These are phyloP conservation scores for Kodamaea restingae DNA, from an alignment of 805 yeast genomes.

Conservation along the genomic window DNA sequence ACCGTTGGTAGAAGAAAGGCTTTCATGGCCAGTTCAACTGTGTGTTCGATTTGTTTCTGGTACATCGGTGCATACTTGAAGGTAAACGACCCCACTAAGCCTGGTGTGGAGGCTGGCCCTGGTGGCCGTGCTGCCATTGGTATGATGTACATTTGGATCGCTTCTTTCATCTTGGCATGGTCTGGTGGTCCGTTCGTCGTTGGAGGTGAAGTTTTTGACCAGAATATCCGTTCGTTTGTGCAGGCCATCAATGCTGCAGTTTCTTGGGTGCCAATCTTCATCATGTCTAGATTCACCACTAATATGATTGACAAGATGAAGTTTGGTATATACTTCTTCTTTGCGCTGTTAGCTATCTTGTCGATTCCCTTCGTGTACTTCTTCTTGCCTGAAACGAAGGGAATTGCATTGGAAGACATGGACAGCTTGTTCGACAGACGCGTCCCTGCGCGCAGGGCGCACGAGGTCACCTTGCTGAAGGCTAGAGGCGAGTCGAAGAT, in stretches of 20 bases:
- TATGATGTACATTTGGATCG: constrained; percentile 42
- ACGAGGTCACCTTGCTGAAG: constrained; percentile 15
- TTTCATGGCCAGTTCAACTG: constrained; percentile 32
- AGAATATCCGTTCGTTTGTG: constrained; percentile 36
- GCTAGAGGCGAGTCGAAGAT: constrained; percentile 5
- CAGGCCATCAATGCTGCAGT: constrained; percentile 40
- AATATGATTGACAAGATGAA: constrained; percentile 33
- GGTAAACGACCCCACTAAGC: constrained; percentile 30
- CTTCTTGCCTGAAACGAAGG: constrained; percentile 37
- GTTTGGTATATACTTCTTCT: constrained; percentile 36
- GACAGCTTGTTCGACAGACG: constrained; percentile 23
- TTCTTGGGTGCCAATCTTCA: constrained; percentile 37
- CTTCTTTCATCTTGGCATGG: constrained; percentile 39
- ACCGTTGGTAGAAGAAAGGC: constrained; percentile 33
- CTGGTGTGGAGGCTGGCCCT: constrained; percentile 31
- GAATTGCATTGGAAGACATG: constrained; percentile 31
- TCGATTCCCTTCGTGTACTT: constrained; percentile 37
- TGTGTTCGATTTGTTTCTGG: constrained; percentile 36
- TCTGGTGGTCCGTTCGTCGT: constrained; percentile 40
- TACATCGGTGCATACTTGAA: constrained; percentile 36
- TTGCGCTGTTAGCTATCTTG: constrained; percentile 30
- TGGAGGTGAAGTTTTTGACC: constrained; percentile 38
- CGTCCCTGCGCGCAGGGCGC: constrained; percentile 21
- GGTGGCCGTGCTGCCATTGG: constrained; percentile 38
- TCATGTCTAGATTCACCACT: constrained; percentile 33